Percentiles rank a stretch among this genome's conserved stretches.
Conservation (phyloP, 2,329 filamentous ascomycete genomes). For the Macroventuria anomochaeta region DNA sequence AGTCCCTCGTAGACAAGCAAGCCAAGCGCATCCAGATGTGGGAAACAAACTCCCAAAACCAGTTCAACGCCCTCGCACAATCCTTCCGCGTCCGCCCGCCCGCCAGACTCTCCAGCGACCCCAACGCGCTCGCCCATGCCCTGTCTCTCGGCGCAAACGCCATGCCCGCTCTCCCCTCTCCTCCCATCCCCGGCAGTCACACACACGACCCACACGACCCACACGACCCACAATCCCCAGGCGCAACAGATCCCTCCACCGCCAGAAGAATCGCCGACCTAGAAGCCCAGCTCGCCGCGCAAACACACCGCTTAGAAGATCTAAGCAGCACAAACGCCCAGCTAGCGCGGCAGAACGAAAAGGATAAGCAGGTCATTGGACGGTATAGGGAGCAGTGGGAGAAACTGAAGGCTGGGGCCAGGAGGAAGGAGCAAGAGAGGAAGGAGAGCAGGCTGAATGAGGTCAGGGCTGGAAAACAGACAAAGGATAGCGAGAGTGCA, state of each 20-base stretch:
- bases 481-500: constrained; percentile 27
- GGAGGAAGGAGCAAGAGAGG: constrained; percentile 44
- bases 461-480: constrained; percentile 21
- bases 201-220: too few species aligned
- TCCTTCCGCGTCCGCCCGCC: constrained; percentile 61
- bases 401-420: constrained; percentile 69
- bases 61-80: constrained; percentile 83
- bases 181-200: constrained; percentile 13
- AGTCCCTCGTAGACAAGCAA: constrained; percentile 83
- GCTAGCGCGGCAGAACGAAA: constrained; percentile 67
- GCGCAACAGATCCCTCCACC: constrained; percentile 17
- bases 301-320: constrained; percentile 48
- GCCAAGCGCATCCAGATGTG: constrained; percentile 90
- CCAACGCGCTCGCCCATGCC: constrained; percentile 35
- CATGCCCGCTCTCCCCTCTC: constrained; percentile 28
- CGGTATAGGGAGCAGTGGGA: constrained; percentile 72
- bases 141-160: constrained; percentile 32
- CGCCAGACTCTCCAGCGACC: constrained; percentile 26
- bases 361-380: constrained; percentile 60
- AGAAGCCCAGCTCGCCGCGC: constrained; percentile 34
- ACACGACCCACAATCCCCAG: constrained; percentile 14
- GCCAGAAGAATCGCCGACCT: constrained; percentile 35
- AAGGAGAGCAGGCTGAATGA: constrained; percentile 26
- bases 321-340: constrained; percentile 67
- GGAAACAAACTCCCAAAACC: constrained; percentile 89